Conservation (phyloP, 495 filamentous ascomycete species). For the Podospora conica region DNA sequence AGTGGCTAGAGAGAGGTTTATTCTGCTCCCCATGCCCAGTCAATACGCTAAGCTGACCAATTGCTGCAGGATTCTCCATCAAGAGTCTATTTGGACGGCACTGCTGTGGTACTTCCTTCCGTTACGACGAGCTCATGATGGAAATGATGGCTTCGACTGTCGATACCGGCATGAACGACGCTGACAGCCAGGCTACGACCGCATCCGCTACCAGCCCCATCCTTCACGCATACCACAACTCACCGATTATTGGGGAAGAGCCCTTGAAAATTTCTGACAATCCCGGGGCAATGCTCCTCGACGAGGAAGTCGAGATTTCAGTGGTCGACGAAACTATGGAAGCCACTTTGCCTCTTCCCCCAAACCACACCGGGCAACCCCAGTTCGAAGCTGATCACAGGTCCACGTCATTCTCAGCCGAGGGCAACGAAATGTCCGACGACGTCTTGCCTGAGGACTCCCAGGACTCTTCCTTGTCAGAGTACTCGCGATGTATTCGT, state of each 20-base stretch:
- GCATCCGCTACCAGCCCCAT: conserved; percentile 5
- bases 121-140: conserved; percentile 70
- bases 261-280: neutral
- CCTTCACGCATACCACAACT: neutral
- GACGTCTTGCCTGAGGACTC: conserved; percentile 18
- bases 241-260: neutral
- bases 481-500: conserved; percentile 24
- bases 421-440: neutral
- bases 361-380: neutral
- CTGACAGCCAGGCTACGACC: conserved; percentile 21
- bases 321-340: neutral
- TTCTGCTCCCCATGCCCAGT: neutral
- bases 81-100: conserved; percentile 61
- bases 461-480: conserved; percentile 26
- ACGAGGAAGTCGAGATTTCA: neutral
- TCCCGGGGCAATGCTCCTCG: neutral
- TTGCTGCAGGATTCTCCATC: conserved; percentile 49
- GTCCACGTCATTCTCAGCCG: neutral
- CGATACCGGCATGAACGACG: neutral
- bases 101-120: conserved; percentile 55
- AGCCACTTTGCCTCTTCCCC: neutral
- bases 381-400: neutral
- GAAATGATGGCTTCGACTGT: conserved; percentile 9
- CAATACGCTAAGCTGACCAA: conserved; percentile 10
- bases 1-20: conserved; percentile 51